A percentile compares a stretch with the other conserved stretches of the same genome.
Evolutionary conservation across 2,329 filamentous ascomycete genomes (phyloP).

Genomic region (Clarireedia sp.): DNA sequence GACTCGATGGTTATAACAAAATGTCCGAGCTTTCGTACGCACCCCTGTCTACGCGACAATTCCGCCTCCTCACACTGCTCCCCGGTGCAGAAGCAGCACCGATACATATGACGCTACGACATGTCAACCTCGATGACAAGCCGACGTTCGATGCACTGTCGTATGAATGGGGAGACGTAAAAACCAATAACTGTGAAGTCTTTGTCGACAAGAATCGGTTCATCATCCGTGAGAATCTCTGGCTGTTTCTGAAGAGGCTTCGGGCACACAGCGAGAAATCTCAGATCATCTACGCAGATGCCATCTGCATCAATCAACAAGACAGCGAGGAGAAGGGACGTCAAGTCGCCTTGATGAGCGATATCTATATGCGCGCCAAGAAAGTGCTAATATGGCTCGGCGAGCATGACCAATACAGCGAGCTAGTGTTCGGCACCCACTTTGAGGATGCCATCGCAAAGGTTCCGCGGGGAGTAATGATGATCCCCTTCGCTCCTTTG

Average conservation of each 20-base stretch:
- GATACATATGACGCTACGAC: conserved; percentile 1
- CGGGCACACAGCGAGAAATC: neutral
- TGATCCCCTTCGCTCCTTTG: neutral
- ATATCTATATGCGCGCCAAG: conserved; percentile 7
- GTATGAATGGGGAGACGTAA: conserved; percentile 1
- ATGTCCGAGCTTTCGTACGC: neutral
- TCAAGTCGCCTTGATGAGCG: conserved; percentile 8
- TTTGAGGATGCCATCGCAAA: conserved; percentile 1
- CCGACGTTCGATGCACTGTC: conserved; percentile 1
- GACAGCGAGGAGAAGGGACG: conserved; percentile 7
- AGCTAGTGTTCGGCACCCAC: conserved; percentile 1
- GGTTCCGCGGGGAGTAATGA: neutral
- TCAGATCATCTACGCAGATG: conserved; percentile 6
- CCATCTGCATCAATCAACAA: conserved; percentile 11
- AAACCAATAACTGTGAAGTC: neutral
- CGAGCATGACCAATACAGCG: conserved; percentile 2
- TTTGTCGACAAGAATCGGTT: neutral
- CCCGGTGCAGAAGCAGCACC: neutral
- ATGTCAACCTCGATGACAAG: conserved; percentile 1
- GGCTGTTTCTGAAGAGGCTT: neutral
- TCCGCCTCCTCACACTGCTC: conserved; percentile 6
- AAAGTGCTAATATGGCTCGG: conserved; percentile 9
- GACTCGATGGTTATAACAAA: neutral
- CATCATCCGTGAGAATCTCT: neutral
- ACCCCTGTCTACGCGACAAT: neutral